Percentiles rank a stretch among this genome's conserved stretches.
These are phyloP conservation scores for Diaporthe amygdali DNA, from an alignment of 2,329 filamentous ascomycete genomes.

Conservation along the genomic window DNA sequence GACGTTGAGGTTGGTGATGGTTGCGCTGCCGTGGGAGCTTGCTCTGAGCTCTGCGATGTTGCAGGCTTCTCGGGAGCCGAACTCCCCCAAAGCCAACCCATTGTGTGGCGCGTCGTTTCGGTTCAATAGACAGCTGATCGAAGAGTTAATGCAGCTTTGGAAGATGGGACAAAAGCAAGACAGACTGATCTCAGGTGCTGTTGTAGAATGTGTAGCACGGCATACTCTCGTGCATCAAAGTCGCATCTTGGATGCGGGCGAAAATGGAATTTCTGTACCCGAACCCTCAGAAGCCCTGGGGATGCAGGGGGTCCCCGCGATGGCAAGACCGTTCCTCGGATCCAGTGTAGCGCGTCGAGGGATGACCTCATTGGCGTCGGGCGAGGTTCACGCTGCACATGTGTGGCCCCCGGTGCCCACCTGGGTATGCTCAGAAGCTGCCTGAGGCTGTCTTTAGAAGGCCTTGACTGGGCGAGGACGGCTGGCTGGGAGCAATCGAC, in stretches of 20 bases:
- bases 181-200: neutral
- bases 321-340: neutral
- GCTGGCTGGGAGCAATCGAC: neutral
- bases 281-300: neutral
- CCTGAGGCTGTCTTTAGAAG: neutral
- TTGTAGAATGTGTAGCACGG: neutral
- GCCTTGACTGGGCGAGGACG: neutral
- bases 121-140: neutral
- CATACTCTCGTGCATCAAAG: neutral
- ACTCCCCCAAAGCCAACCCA: conserved; percentile 69
- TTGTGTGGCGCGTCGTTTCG: conserved; percentile 37
- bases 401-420: neutral
- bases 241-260: neutral
- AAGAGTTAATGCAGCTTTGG: neutral
- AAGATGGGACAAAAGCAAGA: neutral
- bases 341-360: conserved; percentile 16
- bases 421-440: neutral
- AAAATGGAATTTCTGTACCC: neutral
- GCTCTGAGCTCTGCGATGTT: conserved; percentile 29
- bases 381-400: neutral
- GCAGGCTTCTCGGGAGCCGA: conserved; percentile 38
- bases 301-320: neutral
- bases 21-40: conserved; percentile 12
- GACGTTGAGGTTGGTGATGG: conserved; percentile 23
- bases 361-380: conserved; percentile 30